phyloP scores from a whole-genome alignment of 495 filamentous ascomycete species.

The Penicillium waksmanii region DNA sequence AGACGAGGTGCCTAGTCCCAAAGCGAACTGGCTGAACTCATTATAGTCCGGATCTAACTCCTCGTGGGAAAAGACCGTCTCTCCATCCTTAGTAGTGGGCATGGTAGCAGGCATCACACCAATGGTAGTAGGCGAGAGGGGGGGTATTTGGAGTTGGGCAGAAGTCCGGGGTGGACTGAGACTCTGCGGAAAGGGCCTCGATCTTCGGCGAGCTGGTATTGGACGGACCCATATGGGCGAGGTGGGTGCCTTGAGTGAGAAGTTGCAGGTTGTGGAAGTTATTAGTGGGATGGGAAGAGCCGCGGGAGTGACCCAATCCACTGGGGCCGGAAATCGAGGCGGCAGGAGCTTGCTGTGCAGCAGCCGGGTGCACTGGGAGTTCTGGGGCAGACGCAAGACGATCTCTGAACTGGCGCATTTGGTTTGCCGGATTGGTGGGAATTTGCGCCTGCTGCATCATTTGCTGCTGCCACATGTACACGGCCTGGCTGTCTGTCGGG shows the following conservation, averaged over 20 bases:
- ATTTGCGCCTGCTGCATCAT: constrained; percentile 36
- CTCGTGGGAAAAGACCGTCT: constrained; percentile 35
- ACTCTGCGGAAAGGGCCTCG: constrained; percentile 33
- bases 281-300: constrained; percentile 31
- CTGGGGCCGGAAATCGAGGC: constrained; percentile 28
- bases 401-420: constrained; percentile 43
- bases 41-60: constrained; percentile 37
- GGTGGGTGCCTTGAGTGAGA: constrained; percentile 31
- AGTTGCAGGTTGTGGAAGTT: constrained; percentile 30
- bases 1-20: constrained; percentile 31
- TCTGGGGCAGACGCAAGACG: constrained; percentile 46
- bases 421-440: constrained; percentile 24
- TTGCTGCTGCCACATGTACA: constrained; percentile 39
- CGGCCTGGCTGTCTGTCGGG: constrained; percentile 27
- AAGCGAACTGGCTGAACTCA: constrained; percentile 45
- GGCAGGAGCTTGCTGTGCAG: constrained; percentile 15
- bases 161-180: constrained; percentile 41
- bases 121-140: constrained; percentile 35
- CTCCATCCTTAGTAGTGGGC: constrained; percentile 18
- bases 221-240: constrained; percentile 20
- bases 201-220: constrained; percentile 26
- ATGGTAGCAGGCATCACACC: constrained; percentile 10
- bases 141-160: constrained; percentile 45
- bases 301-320: constrained; percentile 29
- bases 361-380: constrained; percentile 28